Evolutionary conservation across 2,329 filamentous ascomycete species (phyloP), one percentile per base, ranked within the genome.

Genomic region (Aspergillus sp.): DNA sequence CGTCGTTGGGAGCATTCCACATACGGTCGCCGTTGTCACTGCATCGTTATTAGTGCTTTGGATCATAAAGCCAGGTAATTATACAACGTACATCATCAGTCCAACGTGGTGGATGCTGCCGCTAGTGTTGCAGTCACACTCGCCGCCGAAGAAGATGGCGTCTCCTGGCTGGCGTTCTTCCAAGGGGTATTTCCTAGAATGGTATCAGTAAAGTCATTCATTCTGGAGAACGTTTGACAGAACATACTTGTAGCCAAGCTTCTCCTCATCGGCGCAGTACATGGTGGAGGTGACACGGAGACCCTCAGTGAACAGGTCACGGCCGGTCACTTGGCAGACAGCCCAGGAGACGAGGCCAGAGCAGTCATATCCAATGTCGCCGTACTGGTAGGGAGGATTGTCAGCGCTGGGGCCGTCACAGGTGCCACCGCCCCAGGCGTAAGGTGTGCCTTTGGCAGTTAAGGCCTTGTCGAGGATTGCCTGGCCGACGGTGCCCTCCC

Each of bases 391-490:
- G 5, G 67, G 66, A 4, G 64, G 63, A 21, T 66, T 49, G 47
- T 68, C 67, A 8, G 40, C 40, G 4, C 62, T 62, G 8, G 68
- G 68, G 2, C 67, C 68, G 1, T 60, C 59, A 57, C 68, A 70
- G 21, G 51, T 60, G 14, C 67, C 68, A 25, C 67, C 67, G 17
- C 67, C 67, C 68, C 67, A 70, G 14, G 66, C 68, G 55, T 69
- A 70, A 5, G 66, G 66, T 27, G 79, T 60, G 31, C 80, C 80
- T 35, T 81, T 66, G 50, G 77, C 76, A 59, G 76, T 69, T 78
- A 81, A 79, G 66, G 79, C 74, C 71, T 80, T 80, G 66, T 77
- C 76, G 56, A 80, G 64, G 52, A 80, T 68, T 52, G 70, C 70
- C 41, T 70, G 71, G 54, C 72, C 70, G 19, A 75, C 66, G 27